Conservation (phyloP, 768 basidiomycete genomes). For the Tylopilus rubrobrunneus region DNA sequence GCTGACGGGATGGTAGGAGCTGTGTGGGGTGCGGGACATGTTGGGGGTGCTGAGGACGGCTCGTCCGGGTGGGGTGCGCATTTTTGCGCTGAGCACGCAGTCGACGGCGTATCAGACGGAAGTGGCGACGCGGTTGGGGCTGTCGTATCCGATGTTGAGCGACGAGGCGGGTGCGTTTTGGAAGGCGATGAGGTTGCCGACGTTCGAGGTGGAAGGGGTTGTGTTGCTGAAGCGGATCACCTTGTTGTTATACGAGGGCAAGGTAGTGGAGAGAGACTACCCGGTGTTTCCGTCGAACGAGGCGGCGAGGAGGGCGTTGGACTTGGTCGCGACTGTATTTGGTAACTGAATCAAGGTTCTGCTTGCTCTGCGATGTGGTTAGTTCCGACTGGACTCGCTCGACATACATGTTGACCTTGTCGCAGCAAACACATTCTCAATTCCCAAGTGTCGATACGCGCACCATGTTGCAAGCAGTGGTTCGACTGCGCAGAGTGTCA, state of each 20-base stretch:
- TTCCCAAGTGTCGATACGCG: slow-evolving; percentile 92
- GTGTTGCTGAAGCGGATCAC: slow-evolving; percentile 18
- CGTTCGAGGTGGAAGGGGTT: slow-evolving; percentile 9
- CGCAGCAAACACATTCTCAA: slow-evolving; percentile 93
- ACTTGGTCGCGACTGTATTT: background rate
- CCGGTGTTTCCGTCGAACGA: slow-evolving; percentile 5
- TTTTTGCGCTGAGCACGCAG: slow-evolving; percentile 25
- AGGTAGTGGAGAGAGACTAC: slow-evolving; percentile 2
- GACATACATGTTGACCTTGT: background rate
- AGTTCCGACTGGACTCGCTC: slow-evolving; percentile 5
- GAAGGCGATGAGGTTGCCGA: slow-evolving; percentile 11
- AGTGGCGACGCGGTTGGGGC: slow-evolving; percentile 11
- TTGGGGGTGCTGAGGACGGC: slow-evolving; percentile 2
- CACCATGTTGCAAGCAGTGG: slow-evolving; percentile 97
- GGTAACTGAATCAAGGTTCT: background rate
- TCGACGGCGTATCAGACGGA: slow-evolving; percentile 15
- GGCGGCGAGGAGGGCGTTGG: slow-evolving; percentile 8
- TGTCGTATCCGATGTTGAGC: slow-evolving; percentile 20
- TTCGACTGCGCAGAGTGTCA: slow-evolving; percentile 97
- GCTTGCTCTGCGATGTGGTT: slow-evolving; percentile 21
- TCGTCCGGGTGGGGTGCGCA: background rate
- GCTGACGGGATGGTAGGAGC: slow-evolving; percentile 9
- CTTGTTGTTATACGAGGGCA: slow-evolving; percentile 11
- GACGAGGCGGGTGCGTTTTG: slow-evolving; percentile 12
- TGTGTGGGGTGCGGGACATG: slow-evolving; percentile 17